These are phyloP conservation scores for Candida insectorum DNA, from an alignment of 805 yeast species.

Conservation along the genomic window DNA sequence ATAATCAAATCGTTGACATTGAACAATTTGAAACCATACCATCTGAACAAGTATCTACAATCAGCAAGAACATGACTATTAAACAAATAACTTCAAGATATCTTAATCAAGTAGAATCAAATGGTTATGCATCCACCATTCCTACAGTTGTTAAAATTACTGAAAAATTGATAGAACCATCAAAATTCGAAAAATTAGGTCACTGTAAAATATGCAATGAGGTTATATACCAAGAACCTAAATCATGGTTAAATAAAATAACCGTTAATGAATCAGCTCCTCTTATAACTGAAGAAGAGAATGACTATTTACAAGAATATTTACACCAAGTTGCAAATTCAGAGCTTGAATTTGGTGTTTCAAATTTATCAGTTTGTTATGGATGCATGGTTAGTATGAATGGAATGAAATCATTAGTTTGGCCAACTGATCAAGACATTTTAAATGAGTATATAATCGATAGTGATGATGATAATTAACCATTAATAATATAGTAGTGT, in stretches of 20 bases:
- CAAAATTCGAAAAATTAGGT: constrained; percentile 10
- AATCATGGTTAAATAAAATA: constrained; percentile 63
- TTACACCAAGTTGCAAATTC: neutral
- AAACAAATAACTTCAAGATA: constrained; percentile 75
- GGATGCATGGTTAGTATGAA: constrained; percentile 71
- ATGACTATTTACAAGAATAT: constrained; percentile 21
- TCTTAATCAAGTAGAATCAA: constrained; percentile 63
- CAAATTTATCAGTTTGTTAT: constrained; percentile 49
- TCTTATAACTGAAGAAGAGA: constrained; percentile 39
- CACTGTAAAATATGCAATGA: constrained; percentile 57
- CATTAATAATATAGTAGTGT: too few species aligned
- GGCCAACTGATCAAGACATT: constrained; percentile 33
- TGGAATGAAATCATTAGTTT: constrained; percentile 28
- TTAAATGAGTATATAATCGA: constrained; percentile 47
- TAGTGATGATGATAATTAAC: constrained; percentile 3
- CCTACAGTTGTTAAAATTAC: constrained; percentile 92
- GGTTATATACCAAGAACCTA: constrained; percentile 54
- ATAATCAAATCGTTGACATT: constrained; percentile 42
- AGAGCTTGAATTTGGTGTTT: constrained; percentile 5
- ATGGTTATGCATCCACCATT: constrained; percentile 81
- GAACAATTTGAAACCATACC: constrained; percentile 21
- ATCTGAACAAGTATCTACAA: constrained; percentile 27
- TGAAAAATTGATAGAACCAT: constrained; percentile 61
- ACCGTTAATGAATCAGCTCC: constrained; percentile 59
- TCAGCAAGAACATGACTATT: constrained; percentile 73